Base-by-base conservation (phyloP, 108 stramenopile genomes). In the Stephanodiscus triporus region DNA sequence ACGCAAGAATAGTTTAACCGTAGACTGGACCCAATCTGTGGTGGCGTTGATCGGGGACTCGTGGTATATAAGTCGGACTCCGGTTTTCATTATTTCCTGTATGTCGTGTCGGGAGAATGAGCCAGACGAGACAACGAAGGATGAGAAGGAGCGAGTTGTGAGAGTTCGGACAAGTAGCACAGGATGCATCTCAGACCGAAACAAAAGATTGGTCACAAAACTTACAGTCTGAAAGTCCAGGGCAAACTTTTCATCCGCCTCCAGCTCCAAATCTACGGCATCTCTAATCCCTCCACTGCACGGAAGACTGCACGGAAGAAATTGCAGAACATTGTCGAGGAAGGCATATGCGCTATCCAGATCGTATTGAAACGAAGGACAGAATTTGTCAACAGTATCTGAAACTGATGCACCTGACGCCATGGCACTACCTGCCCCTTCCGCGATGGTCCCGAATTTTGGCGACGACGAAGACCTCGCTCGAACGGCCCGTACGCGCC, bases 1-100 rank as follows among this genome's bases (percentile, higher is more conserved):
- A 43, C 80, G 75, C 5, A 87, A 29, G 63, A 77, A 79, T 29
- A 90, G 26, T 57, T 79, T 83, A 27, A 90, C 84, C 16, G 76
- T 84, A 9, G 72, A 54, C 67, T 85, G 84, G 0, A 63, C 45
- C 84, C 86, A 87, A 60, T 83, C 76, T 4, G 77, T 14, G 37
- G 57, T 47, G 43, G 62, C 60, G 10, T 72, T 34, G 29, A 65
- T 50, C 32, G 73, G 77, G 42, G 76, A 66, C 56, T 85, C 45
- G 63, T 88, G 86, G 47, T 88, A 84, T 43, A 87, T 76, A 23
- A 90, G 72, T 24, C 84, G 76, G 72, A 83, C 77, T 27, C 89
- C 89, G 4, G 61, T 61, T 56, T 70, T 73, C 40, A 82, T 58
- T 36, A 86, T 49, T 65, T 86, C 76, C 89, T 90, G 53, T 0